These are phyloP conservation scores for Parathielavia hyrcaniae DNA, from an alignment of 495 filamentous ascomycete genomes.

Conservation along the genomic window DNA sequence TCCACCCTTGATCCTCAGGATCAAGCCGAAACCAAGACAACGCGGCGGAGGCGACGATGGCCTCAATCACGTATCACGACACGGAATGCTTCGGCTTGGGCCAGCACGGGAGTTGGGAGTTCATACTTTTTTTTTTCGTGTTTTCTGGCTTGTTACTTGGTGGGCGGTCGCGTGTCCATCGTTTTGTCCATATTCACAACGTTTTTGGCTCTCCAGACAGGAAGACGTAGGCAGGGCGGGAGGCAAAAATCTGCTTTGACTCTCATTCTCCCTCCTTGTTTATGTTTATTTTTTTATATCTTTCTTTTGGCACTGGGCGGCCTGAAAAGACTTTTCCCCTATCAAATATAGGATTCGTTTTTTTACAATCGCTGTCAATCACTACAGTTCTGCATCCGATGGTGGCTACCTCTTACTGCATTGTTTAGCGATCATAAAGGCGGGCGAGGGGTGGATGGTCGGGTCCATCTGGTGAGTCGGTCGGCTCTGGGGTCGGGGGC, in stretches of 20 bases:
- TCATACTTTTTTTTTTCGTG: conserved; percentile 6
- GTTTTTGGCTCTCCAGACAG: too few relatives aligned
- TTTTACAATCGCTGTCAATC: too few relatives aligned
- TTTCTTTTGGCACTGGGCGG: neutral
- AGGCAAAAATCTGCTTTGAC: too few relatives aligned
- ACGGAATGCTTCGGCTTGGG: conserved; percentile 14
- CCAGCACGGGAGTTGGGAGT: conserved; percentile 31
- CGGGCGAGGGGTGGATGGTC: too few relatives aligned
- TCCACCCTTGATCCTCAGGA: neutral
- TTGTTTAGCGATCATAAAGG: too few relatives aligned
- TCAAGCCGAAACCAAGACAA: neutral
- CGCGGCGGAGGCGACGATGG: conserved; percentile 13
- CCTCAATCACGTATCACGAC: conserved; percentile 17
- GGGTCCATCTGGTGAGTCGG: too few relatives aligned
- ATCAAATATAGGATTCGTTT: neutral
- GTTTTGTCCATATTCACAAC: neutral
- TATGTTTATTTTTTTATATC: neutral
- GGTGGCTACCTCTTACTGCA: too few relatives aligned
- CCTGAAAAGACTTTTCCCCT: neutral
- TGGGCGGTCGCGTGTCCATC: conserved; percentile 9
- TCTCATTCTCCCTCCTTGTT: too few relatives aligned
- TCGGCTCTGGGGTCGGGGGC: too few relatives aligned
- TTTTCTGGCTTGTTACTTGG: conserved; percentile 7
- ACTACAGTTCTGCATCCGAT: too few relatives aligned
- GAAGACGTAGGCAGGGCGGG: too few relatives aligned